phyloP scores from a whole-genome alignment of 176 grass and related monocot species.

The Cenchrus purpureus region DNA sequence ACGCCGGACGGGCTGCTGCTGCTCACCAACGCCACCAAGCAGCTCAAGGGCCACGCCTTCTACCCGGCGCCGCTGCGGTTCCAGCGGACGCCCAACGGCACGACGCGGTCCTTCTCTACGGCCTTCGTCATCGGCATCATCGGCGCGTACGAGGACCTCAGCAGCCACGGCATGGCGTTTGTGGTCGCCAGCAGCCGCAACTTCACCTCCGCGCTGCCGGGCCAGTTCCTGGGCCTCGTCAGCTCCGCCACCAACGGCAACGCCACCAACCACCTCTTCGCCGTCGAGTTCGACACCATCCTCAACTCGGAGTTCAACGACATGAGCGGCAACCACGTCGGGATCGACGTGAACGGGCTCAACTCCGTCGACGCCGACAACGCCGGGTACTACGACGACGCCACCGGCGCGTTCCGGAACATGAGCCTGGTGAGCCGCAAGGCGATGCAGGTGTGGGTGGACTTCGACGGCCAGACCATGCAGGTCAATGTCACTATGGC shows the following conservation, averaged over 20 bases:
- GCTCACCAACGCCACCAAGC: conserved; percentile 66
- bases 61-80: conserved; percentile 56
- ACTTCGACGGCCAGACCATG: conserved; percentile 68
- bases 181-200: conserved; percentile 57
- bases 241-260: conserved; percentile 63
- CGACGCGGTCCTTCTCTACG: conserved; percentile 76
- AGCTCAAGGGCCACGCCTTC: conserved; percentile 78
- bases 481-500: conserved; percentile 74
- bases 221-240: conserved; percentile 78
- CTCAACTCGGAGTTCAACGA: conserved; percentile 77
- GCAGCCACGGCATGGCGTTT: conserved; percentile 83
- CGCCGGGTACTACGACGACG: conserved; percentile 66
- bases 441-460: conserved; percentile 85
- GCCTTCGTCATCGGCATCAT: conserved; percentile 80
- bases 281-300: conserved; percentile 89
- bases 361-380: conserved; percentile 58
- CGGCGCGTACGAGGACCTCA: conserved; percentile 58
- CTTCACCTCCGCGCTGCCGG: conserved; percentile 53
- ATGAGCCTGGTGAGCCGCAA: conserved; percentile 55
- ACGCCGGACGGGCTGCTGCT: conserved; percentile 53
- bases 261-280: conserved; percentile 74
- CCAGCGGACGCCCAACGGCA: conserved; percentile 39
- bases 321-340: conserved; percentile 88
- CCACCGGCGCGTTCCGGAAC: conserved; percentile 52
- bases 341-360: conserved; percentile 73